Percentiles rank a stretch among this genome's conserved stretches.
These are phyloP conservation scores for Mycena metata DNA, from an alignment of 768 basidiomycete species.

Conservation along the genomic window DNA sequence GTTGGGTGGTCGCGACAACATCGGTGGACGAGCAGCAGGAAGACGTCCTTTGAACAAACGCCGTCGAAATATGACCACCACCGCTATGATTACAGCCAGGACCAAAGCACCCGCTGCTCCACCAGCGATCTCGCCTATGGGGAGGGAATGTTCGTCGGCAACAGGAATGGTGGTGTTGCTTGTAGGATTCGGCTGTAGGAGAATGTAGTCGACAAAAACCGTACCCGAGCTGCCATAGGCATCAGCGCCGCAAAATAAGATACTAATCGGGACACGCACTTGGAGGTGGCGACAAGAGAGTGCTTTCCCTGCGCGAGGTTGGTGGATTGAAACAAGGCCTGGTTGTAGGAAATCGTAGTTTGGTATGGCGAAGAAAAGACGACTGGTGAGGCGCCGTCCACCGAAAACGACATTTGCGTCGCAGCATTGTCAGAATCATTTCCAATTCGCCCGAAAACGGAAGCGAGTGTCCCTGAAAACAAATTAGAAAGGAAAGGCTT, in stretches of 20 bases:
- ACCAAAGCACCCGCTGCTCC: conserved; percentile 13
- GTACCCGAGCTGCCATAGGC: conserved; percentile 24
- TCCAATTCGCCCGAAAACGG: conserved; percentile 40
- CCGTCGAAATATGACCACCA: conserved; percentile 31
- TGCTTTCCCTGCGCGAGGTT: conserved; percentile 37
- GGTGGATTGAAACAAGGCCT: conserved; percentile 38
- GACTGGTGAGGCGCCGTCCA: conserved; percentile 39
- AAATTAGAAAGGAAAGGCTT: not conserved
- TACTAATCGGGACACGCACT: conserved; percentile 13
- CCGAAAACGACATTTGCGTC: conserved; percentile 38
- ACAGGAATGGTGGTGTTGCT: conserved; percentile 8
- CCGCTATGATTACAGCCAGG: conserved; percentile 26
- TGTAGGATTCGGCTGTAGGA: conserved; percentile 35
- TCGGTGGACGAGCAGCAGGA: conserved; percentile 7
- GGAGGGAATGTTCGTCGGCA: conserved; percentile 10
- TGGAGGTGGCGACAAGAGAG: conserved; percentile 34
- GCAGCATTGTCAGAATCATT: conserved; percentile 34
- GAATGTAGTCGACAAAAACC: conserved; percentile 42
- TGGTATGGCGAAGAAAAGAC: conserved; percentile 38
- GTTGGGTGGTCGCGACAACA: conserved; percentile 20
- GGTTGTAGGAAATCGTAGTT: conserved; percentile 35
- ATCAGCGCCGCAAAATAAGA: not conserved
- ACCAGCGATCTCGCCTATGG: conserved; percentile 22
- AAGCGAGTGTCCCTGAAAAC: conserved; percentile 37
- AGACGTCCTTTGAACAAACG: conserved; percentile 26